Evolutionary conservation across 108 stramenopile species (phyloP).

Genomic region (Skeletonema tropicum): DNA sequence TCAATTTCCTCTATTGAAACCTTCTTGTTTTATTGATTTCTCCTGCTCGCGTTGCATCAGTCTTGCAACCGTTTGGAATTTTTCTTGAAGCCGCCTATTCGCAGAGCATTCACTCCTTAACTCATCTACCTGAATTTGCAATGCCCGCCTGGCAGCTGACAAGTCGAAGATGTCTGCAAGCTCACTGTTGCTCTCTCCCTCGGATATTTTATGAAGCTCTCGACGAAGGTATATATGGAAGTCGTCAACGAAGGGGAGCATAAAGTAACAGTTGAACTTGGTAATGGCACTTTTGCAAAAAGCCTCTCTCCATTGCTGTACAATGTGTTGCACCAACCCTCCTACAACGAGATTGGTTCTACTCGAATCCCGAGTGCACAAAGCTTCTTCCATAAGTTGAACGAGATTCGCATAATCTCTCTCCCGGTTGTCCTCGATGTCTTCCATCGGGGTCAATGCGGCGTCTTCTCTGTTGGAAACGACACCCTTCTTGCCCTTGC

Average conservation of each 20-base stretch:
- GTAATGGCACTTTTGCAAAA: constrained; percentile 85
- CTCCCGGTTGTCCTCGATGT: constrained; percentile 60
- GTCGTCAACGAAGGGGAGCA: constrained; percentile 91
- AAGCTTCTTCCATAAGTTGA: constrained; percentile 91
- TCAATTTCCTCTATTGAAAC: constrained; percentile 7
- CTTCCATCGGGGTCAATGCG: constrained; percentile 42
- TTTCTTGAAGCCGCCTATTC: constrained; percentile 81
- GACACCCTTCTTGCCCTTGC: constrained; percentile 44
- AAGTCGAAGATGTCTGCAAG: constrained; percentile 73
- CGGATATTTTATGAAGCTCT: constrained; percentile 75
- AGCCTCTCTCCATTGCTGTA: constrained; percentile 82
- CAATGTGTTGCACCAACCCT: constrained; percentile 90
- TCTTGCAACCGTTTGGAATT: constrained; percentile 75
- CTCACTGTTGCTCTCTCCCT: constrained; percentile 54
- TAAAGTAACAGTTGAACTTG: constrained; percentile 95
- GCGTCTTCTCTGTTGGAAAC: constrained; percentile 48
- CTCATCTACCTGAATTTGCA: constrained; percentile 66
- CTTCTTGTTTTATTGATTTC: constrained; percentile 46
- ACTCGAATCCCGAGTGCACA: constrained; percentile 73
- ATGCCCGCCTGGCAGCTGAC: constrained; percentile 52
- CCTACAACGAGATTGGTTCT: constrained; percentile 86
- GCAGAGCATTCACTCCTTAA: constrained; percentile 84
- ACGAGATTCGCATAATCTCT: constrained; percentile 77
- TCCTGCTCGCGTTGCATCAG: constrained; percentile 74
- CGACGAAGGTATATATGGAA: constrained; percentile 82